A percentile compares a stretch with the other conserved stretches of the same genome.
These are phyloP conservation scores for Pseudozyma tsukubaensis DNA, from an alignment of 1,284 basidiomycete genomes.

Conservation along the genomic window DNA sequence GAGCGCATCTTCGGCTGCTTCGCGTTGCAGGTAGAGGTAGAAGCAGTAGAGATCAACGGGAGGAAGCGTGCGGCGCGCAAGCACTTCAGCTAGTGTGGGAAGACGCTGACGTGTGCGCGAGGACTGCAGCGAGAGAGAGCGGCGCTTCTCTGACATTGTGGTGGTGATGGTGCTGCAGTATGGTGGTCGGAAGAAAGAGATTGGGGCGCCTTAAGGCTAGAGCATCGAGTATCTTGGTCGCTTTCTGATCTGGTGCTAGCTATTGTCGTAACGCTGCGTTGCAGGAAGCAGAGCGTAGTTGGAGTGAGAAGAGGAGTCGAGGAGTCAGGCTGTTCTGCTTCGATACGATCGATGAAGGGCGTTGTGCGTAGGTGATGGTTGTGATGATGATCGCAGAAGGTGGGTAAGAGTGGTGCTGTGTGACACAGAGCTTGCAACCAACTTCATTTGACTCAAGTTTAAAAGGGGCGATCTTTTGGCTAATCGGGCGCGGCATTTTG, in stretches of 20 bases:
- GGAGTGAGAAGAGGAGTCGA: too few relatives aligned
- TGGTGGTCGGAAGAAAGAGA: not conserved
- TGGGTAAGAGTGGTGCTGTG: too few relatives aligned
- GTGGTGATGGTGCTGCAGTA: not conserved
- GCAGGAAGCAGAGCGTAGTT: not conserved
- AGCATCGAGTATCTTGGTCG: not conserved
- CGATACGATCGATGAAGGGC: too few relatives aligned
- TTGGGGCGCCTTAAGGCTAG: not conserved
- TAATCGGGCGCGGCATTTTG: too few relatives aligned
- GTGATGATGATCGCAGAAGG: too few relatives aligned
- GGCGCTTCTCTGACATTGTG: conserved; percentile 46
- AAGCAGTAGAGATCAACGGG: conserved; percentile 99
- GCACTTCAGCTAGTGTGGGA: conserved; percentile 69
- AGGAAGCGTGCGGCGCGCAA: conserved; percentile 76
- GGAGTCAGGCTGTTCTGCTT: too few relatives aligned
- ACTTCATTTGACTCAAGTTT: too few relatives aligned
- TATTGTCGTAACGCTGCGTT: too few relatives aligned
- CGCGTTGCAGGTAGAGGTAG: conserved; percentile 78
- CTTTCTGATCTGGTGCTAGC: too few relatives aligned
- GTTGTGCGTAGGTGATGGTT: too few relatives aligned
- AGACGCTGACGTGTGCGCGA: conserved; percentile 65
- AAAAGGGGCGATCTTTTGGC: too few relatives aligned
- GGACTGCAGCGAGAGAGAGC: conserved; percentile 43
- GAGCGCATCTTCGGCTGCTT: conserved; percentile 91
- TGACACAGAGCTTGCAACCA: too few relatives aligned